Conservation (phyloP, 2,329 filamentous ascomycete species). For the Myriosclerotinia duriaeana region DNA sequence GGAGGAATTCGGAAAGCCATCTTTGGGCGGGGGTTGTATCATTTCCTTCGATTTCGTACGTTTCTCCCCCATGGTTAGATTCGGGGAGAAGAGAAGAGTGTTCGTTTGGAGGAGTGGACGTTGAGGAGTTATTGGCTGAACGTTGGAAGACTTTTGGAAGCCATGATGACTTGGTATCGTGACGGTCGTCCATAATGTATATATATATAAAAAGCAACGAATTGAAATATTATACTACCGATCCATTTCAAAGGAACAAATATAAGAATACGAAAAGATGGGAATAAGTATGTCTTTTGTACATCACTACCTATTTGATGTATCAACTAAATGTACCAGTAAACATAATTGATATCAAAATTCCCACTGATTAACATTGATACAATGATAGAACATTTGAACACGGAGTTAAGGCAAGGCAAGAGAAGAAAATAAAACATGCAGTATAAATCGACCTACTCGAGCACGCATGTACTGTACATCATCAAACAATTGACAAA, state of each 20-base stretch:
- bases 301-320: not conserved
- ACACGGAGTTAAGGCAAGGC: not conserved
- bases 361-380: not conserved
- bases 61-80: conserved; percentile 30
- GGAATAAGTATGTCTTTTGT: not conserved
- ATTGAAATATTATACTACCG: not conserved
- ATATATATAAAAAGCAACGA: not conserved
- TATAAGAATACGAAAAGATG: not conserved
- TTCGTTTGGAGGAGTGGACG: conserved; percentile 37
- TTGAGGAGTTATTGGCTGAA: conserved; percentile 25
- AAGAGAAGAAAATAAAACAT: too few species aligned
- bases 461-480: not conserved
- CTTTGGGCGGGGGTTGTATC: conserved; percentile 28
- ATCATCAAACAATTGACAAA: conserved; percentile 13
- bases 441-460: not conserved
- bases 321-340: not conserved
- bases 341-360: not conserved
- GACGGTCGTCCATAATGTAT: conserved; percentile 22
- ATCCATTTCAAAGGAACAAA: not conserved
- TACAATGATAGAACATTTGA: conserved; percentile 2
- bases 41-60: conserved; percentile 34
- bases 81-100: conserved; percentile 37
- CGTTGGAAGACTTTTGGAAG: conserved; percentile 34
- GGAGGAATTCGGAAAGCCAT: conserved; percentile 60
- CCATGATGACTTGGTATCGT: conserved; percentile 35